Evolutionary conservation across 257 asterid genomes (phyloP).

Genomic region (Solanum pimpinellifolium): DNA sequence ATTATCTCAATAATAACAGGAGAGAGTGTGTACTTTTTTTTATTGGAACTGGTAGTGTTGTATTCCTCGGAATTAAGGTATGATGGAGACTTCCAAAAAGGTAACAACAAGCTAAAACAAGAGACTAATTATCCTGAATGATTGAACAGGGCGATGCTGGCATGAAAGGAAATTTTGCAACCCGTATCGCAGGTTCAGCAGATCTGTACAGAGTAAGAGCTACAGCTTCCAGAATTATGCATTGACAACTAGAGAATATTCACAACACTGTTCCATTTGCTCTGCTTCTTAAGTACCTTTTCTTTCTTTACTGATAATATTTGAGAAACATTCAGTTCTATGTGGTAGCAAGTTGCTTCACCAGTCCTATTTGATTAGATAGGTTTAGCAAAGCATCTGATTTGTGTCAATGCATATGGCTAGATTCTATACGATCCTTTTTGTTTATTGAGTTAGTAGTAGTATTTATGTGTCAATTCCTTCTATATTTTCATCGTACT

Average conservation of each 20-base stretch:
- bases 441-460: not conserved
- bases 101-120: not conserved
- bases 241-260: not conserved
- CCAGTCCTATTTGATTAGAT: not conserved
- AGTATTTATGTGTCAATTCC: not conserved
- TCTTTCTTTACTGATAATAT: not conserved
- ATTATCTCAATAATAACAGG: not conserved
- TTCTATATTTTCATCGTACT: not conserved
- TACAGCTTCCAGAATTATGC: not conserved
- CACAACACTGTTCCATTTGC: not conserved
- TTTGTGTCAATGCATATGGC: not conserved
- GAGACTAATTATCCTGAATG: not conserved
- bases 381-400: not conserved
- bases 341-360: not conserved
- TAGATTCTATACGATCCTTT: not conserved
- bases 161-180: constrained; percentile 84
- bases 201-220: constrained; percentile 72
- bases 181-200: constrained; percentile 82
- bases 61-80: not conserved
- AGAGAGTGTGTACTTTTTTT: not conserved
- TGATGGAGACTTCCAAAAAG: not conserved
- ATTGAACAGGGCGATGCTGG: constrained; percentile 66
- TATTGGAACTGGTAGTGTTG: not conserved
- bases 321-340: not conserved
- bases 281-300: not conserved